Percentiles rank a stretch among this genome's conserved stretches.
phyloP scores from a whole-genome alignment of 1,284 basidiomycete species.

The Cutaneotrichosporon sp. region DNA sequence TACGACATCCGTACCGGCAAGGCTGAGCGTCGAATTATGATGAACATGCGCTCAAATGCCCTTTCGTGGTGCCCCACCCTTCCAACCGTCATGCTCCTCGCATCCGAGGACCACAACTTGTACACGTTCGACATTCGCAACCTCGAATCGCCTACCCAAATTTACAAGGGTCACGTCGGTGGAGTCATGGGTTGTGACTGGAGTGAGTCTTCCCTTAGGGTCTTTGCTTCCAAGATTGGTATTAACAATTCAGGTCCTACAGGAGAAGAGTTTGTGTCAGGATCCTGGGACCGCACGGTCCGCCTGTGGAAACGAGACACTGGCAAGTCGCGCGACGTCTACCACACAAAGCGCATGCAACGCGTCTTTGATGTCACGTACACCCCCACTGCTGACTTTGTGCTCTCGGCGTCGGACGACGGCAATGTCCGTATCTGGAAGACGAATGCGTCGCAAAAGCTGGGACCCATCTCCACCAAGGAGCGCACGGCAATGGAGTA shows the following conservation, averaged over 20 bases:
- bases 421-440: constrained; percentile 98
- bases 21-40: constrained; percentile 83
- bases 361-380: constrained; percentile 65
- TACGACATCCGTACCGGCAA: constrained; percentile 96
- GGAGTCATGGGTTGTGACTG: constrained; percentile 92
- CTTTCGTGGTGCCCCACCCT: constrained; percentile 94
- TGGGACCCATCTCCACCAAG: constrained; percentile 86
- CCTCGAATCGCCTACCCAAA: constrained; percentile 77
- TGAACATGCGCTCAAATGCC: constrained; percentile 87
- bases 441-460: constrained; percentile 83
- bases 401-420: constrained; percentile 92
- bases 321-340: constrained; percentile 82
- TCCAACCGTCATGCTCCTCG: constrained; percentile 85
- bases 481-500: constrained; percentile 93
- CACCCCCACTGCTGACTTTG: constrained; percentile 88
- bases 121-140: constrained; percentile 97
- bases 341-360: constrained; percentile 99
- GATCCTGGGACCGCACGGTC: constrained; percentile 93
- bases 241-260: constrained; percentile 62
- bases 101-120: constrained; percentile 96
- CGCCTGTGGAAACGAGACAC: constrained; percentile 88
- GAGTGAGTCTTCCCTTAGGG: constrained; percentile 56
- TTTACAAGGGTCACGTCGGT: constrained; percentile 96
- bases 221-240: background rate
- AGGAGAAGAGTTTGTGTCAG: constrained; percentile 92